A percentile compares a stretch with the other conserved stretches of the same genome.
phyloP scores from a whole-genome alignment of 768 basidiomycete species.

The Macrolepiota albuminosa region DNA sequence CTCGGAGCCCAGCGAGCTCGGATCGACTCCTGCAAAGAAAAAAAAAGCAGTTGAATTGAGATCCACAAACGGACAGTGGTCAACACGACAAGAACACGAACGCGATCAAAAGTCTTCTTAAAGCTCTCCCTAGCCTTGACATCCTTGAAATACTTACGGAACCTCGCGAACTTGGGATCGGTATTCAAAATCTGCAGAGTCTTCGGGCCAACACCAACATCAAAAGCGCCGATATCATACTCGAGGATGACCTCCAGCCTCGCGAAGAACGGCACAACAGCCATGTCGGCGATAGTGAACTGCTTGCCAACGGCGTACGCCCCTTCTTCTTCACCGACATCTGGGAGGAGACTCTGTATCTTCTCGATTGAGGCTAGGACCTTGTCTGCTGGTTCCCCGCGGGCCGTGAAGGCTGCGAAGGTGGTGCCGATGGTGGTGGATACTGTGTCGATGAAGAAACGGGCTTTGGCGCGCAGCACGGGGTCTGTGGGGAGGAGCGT shows the following conservation, averaged over 20 bases:
- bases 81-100: slow-evolving; percentile 21
- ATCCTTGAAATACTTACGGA: slow-evolving; percentile 42
- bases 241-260: slow-evolving; percentile 38
- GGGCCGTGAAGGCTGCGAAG: slow-evolving; percentile 29
- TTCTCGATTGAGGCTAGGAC: slow-evolving; percentile 39
- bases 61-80: no score
- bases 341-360: slow-evolving; percentile 46
- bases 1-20: neutral
- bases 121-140: slow-evolving; percentile 49
- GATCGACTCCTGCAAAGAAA: slow-evolving; percentile 1
- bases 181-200: slow-evolving; percentile 35
- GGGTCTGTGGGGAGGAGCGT: slow-evolving; percentile 52
- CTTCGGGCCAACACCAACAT: slow-evolving; percentile 41
- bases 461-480: slow-evolving; percentile 50
- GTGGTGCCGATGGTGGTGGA: slow-evolving; percentile 39
- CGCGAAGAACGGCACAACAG: slow-evolving; percentile 57
- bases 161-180: slow-evolving; percentile 44
- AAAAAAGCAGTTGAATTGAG: neutral
- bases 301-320: slow-evolving; percentile 35
- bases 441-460: slow-evolving; percentile 59
- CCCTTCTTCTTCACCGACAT: slow-evolving; percentile 22
- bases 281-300: slow-evolving; percentile 62
- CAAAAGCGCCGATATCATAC: slow-evolving; percentile 50
- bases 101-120: slow-evolving; percentile 49
- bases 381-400: slow-evolving; percentile 36